phyloP scores from a whole-genome alignment of 2,329 filamentous ascomycete species.

The Chaetomiaceae sp. region DNA sequence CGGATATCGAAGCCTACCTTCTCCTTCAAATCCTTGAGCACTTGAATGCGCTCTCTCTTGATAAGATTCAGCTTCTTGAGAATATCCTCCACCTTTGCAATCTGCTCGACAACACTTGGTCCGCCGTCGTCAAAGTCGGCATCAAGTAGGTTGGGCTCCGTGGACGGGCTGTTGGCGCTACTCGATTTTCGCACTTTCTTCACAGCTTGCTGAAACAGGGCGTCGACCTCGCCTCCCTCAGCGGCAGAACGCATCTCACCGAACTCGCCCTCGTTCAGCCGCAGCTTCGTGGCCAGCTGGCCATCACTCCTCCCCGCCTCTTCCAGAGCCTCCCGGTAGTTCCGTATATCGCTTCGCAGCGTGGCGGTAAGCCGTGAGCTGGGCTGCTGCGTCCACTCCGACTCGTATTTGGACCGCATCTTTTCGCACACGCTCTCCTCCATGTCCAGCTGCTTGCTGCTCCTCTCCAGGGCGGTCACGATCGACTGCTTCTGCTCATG shows the following conservation, averaged over 20 bases:
- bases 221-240: conserved; percentile 78
- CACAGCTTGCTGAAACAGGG: conserved; percentile 81
- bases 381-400: conserved; percentile 95
- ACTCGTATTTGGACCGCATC: conserved; percentile 95
- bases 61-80: conserved; percentile 86
- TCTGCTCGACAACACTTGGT: conserved; percentile 81
- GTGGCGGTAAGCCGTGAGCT: conserved; percentile 86
- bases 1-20: conserved; percentile 55
- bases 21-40: conserved; percentile 93
- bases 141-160: conserved; percentile 78
- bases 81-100: conserved; percentile 80
- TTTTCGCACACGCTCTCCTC: conserved; percentile 98
- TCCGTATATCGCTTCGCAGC: conserved; percentile 76
- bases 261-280: conserved; percentile 82
- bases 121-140: conserved; percentile 80
- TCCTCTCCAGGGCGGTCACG: conserved; percentile 64
- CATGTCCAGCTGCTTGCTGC: conserved; percentile 85
- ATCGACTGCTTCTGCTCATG: conserved; percentile 73
- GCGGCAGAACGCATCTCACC: conserved; percentile 91
- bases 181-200: conserved; percentile 67
- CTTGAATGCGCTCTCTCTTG: conserved; percentile 84
- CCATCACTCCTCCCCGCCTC: conserved; percentile 83
- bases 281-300: conserved; percentile 74
- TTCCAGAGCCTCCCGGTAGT: conserved; percentile 81
- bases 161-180: conserved; percentile 54